Conservation (phyloP, 345 rosid species). For the Anacardium occidentale region DNA sequence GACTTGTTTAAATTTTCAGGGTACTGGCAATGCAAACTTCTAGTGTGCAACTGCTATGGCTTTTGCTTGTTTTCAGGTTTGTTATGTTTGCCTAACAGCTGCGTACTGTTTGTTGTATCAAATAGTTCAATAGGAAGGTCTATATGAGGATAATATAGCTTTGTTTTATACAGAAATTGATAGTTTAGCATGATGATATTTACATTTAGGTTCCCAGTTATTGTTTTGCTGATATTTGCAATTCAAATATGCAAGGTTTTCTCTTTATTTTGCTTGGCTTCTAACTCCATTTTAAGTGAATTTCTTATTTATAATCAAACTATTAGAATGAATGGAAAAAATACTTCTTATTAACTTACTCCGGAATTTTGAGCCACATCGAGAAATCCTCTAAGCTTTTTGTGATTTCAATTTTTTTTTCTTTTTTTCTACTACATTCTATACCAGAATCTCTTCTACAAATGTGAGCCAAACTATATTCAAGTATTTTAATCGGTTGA, state of each 20-base stretch:
- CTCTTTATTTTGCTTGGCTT: neutral
- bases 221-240: too few species aligned
- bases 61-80: constrained; percentile 92
- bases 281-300: neutral
- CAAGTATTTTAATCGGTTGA: neutral
- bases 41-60: constrained; percentile 90
- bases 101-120: neutral
- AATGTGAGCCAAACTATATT: too few species aligned
- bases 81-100: constrained; percentile 9
- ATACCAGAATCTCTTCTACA: neutral
- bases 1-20: constrained; percentile 48
- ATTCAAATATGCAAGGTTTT: neutral
- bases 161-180: neutral
- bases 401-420: neutral
- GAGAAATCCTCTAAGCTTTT: neutral
- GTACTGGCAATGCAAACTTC: constrained; percentile 97
- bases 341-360: neutral
- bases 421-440: neutral
- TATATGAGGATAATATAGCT: neutral
- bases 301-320: neutral
- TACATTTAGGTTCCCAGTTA: too few species aligned
- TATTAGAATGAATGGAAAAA: neutral
- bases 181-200: neutral
- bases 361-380: neutral
- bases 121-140: neutral